Evolutionary conservation across 2,329 filamentous ascomycete species (phyloP), one percentile per base, ranked within the genome.

Genomic region (Ceratocystiopsis minuta): DNA sequence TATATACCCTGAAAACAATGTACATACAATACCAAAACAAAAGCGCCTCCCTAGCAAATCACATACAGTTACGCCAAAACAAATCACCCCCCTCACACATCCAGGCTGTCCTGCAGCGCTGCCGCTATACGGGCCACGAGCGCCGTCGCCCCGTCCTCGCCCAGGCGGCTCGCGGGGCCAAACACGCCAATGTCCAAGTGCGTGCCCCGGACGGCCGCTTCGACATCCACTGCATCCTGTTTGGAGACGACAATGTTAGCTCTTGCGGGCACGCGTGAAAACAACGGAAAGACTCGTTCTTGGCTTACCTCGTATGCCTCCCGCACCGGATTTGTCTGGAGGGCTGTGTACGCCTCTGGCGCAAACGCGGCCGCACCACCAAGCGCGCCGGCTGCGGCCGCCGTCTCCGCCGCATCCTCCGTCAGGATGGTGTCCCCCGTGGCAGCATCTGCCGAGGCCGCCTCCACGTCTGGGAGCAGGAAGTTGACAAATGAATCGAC

Each of bases 401-500:
- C 32, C 3, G 24, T 28, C 24, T 28, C 24, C 4, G 4, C 24
- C 7, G 24, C 11, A 10, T 28, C 24, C 11, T 28, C 24, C 11
- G 4, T 10, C n/a, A 34, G 12, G 17, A 15, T 7, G 2, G 36
- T 11, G 6, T 2, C n/a, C 9, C 15, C 15, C 31, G 4, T 28
- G 6, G 9, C 18, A 16, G 14, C 16, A 15, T 14, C 16, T 34
- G 16, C 16, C 35, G 24, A 34, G 35, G 16, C 10, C 28, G 16
- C 33, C 2, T 32, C 33, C 3, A 16, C 31, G 1, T 43, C 41
- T 4, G 69, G 6, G 75, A 56, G 40, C 66, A 93, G 57, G 49
- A 93, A 90, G 55, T 95, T 95, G 51, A 94, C 75, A 59, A 83
- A 88, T 0, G 70, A 75, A 50, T 81, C 70, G 1, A 93, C 57